Percentiles rank a stretch among this genome's conserved stretches.
Evolutionary conservation across 768 basidiomycete species (phyloP).

Genomic region (Roridomyces roridus): DNA sequence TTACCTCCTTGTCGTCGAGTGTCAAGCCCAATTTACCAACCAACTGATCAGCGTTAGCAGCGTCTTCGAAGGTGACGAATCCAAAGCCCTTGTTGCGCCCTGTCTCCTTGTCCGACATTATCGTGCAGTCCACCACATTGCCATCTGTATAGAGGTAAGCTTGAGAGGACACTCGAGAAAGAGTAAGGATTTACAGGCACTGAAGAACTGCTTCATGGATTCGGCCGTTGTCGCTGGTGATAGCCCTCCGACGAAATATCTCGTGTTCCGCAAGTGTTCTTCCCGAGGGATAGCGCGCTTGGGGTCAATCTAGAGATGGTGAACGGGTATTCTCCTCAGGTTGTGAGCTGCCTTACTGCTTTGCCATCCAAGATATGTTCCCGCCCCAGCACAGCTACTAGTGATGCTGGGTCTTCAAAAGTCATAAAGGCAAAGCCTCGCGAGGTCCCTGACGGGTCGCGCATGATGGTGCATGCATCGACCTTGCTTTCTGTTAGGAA

Average conservation of each 20-base stretch:
- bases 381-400: slow-evolving; percentile 67
- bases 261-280: slow-evolving; percentile 76
- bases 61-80: slow-evolving; percentile 82
- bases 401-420: slow-evolving; percentile 70
- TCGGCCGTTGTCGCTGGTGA: slow-evolving; percentile 72
- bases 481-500: slow-evolving; percentile 49
- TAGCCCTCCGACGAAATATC: slow-evolving; percentile 84
- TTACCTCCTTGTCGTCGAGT: slow-evolving; percentile 79
- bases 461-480: slow-evolving; percentile 87
- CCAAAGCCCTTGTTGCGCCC: slow-evolving; percentile 83
- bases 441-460: slow-evolving; percentile 76
- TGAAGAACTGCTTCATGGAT: slow-evolving; percentile 72
- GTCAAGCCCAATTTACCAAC: slow-evolving; percentile 71
- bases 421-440: slow-evolving; percentile 88
- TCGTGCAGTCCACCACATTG: slow-evolving; percentile 82
- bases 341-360: slow-evolving; percentile 48
- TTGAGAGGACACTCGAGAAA: background rate
- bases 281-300: slow-evolving; percentile 87
- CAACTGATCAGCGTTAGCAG: slow-evolving; percentile 66
- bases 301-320: slow-evolving; percentile 69
- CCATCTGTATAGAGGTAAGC: slow-evolving; percentile 44
- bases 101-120: slow-evolving; percentile 85
- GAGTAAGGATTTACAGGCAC: slow-evolving; percentile 41
- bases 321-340: background rate
- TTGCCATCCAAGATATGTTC: slow-evolving; percentile 83